Evolutionary conservation across 1,284 basidiomycete genomes (phyloP), one percentile per base, ranked within the genome.

Genomic region (Apiotrichum gamsii): DNA sequence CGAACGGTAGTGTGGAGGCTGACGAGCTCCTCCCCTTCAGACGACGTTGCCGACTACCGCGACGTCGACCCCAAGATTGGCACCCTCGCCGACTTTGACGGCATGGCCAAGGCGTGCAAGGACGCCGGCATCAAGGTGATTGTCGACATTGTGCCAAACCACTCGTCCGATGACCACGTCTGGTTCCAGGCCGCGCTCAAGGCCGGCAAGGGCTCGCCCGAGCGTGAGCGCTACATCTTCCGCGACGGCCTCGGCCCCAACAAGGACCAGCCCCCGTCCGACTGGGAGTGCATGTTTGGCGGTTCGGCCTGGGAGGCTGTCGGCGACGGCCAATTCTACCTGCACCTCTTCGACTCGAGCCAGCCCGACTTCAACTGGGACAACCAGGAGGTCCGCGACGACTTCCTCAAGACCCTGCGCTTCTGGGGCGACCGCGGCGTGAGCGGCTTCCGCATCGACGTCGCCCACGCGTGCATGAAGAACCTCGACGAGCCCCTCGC

Each of bases 341-440:
- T 87, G 39, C 84, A 87, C 67, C 62, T 86, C 8, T 88, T 82
- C 67, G 76, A 81, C 54, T 62, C 74, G 11, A 78, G 82, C 54
- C 86, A 87, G 70, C 86, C 85, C 0, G 86, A 88, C 65, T 70
- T 87, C 28, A 87, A 89, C 67, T 88, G 84, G 85, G 80, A 83
- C 35, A 82, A 84, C 61, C 75, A 77, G 0, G 76, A 77, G 30
- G 80, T 84, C 11, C 72, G 81, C 21, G 73, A 78, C 32, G 82
- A 82, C 3, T 78, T 87, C 20, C 80, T 77, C 72, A 78, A 81
- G 34, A 70, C 82, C 31, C 82, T 88, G 77, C 67, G 72, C 28
- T 88, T 85, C 69, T 89, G 85, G 85, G 76, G 83, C 20, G 77
- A 82, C 48, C 74, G 80, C 50, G 84, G 85, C 5, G 82, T 83